Base-by-base conservation (phyloP, 2,329 filamentous ascomycete species). In the Talaromyces islandicus region DNA sequence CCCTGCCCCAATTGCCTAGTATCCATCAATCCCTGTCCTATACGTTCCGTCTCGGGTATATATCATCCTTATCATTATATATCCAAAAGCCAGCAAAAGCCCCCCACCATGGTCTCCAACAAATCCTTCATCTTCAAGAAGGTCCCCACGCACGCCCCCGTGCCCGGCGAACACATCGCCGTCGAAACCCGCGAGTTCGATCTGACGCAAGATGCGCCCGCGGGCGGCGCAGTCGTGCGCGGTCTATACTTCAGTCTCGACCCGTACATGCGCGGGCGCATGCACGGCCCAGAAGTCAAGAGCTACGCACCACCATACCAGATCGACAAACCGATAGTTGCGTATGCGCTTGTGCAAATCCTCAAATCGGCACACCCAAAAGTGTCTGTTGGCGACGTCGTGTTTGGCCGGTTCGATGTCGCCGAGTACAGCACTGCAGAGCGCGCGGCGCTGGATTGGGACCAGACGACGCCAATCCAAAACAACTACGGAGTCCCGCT, bases 221-320 rank as follows among this genome's bases (percentile, higher is more conserved):
- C 82, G 46, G 88, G 89, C 64, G 87, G 91, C 50, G 73, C 95
- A 50, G 84, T 85, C 38, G 77, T 88, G 64, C 84, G 90, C 77
- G 84, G 89, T 66, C 83, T 88, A 69, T 91, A 89, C 73, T 81
- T 87, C 65, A 92, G 89, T 41, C 88, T 88, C 77, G 91, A 96
- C 74, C 91, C 91, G 2, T 96, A 95, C 79, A 85, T 90, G 80
- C 88, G 92, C 60, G 89, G 88, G 62, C 84, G 85, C 66, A 92
- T 96, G 89, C 87, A 90, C 55, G 75, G 80, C 46, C 70, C 88
- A 7, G 73, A 78, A 35, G 68, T 77, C 71, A 85, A 88, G 76
- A 92, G 89, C 17, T 94, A 91, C 79, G 73, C 80, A 24, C 80
- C 87, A 1, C 75, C 88, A 1, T 91, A 86, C 69, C 70, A 80